These are phyloP conservation scores for Claviceps sp. DNA, from an alignment of 2,329 filamentous ascomycete genomes.

Conservation along the genomic window DNA sequence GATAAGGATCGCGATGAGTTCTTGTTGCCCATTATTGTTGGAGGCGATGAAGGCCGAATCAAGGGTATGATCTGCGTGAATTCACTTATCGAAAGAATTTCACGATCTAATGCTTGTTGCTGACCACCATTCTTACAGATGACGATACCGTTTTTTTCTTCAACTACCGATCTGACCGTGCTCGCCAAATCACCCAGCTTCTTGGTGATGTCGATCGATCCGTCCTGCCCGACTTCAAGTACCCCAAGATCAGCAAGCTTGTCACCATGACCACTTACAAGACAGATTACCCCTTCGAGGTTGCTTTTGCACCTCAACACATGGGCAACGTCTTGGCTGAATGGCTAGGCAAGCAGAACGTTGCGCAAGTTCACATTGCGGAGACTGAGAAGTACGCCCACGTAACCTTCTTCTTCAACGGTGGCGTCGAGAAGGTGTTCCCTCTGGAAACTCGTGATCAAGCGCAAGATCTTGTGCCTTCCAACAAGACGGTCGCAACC, in stretches of 20 bases:
- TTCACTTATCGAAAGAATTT: conserved; percentile 8
- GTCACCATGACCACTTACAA: conserved; percentile 99
- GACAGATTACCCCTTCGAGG: conserved; percentile 77
- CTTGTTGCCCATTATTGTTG: conserved; percentile 91
- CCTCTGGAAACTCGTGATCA: conserved; percentile 83
- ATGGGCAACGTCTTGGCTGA: conserved; percentile 99
- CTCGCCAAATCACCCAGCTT: conserved; percentile 89
- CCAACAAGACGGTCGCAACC: conserved; percentile 78
- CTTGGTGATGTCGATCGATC: conserved; percentile 87
- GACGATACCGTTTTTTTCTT: conserved; percentile 97
- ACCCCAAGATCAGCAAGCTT: conserved; percentile 71
- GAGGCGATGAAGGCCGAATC: conserved; percentile 72
- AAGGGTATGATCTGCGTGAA: conserved; percentile 43
- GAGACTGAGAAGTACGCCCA: conserved; percentile 99
- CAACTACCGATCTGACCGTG: conserved; percentile 98
- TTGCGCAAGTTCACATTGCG: conserved; percentile 90
- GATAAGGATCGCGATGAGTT: conserved; percentile 81
- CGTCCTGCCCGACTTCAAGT: conserved; percentile 79
- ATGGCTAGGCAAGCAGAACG: conserved; percentile 78
- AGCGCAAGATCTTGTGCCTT: conserved; percentile 62
- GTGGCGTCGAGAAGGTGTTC: conserved; percentile 93
- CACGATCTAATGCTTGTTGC: background rate
- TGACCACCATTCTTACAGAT: conserved; percentile 36
- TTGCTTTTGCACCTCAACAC: conserved; percentile 86
- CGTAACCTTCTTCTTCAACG: conserved; percentile 99